Evolutionary conservation across 2,329 filamentous ascomycete genomes (phyloP).

Genomic region (Conoideocrella luteorostrata): DNA sequence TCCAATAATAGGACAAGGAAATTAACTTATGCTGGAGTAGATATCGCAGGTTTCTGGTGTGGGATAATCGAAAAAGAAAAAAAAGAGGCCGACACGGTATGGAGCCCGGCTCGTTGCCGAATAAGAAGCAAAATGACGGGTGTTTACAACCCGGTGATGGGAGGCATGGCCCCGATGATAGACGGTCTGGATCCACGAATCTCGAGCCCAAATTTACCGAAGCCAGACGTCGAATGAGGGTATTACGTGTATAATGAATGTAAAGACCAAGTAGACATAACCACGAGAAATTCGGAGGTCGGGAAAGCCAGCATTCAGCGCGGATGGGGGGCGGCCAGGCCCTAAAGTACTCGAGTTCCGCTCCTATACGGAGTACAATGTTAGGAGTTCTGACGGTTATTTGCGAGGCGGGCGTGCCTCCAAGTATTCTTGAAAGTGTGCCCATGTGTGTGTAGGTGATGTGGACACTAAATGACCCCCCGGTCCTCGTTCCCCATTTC

Average conservation of each 20-base stretch:
- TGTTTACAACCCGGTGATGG: slow-evolving; percentile 2
- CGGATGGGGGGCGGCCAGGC: slow-evolving; percentile 16
- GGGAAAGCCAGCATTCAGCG: not conserved
- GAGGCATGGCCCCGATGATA: slow-evolving; percentile 3
- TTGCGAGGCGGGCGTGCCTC: not conserved
- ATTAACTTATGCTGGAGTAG: too few relatives aligned
- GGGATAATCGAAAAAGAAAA: too few relatives aligned
- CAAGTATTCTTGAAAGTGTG: slow-evolving; percentile 4
- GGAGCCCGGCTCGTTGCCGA: not conserved
- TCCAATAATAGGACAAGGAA: not conserved
- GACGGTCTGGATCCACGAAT: not conserved
- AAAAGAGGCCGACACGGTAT: not conserved
- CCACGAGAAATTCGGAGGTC: not conserved
- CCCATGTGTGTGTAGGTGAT: slow-evolving; percentile 1
- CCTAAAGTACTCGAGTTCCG: slow-evolving; percentile 21
- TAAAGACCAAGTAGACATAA: not conserved
- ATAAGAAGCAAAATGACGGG: not conserved
- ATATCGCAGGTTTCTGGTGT: too few relatives aligned
- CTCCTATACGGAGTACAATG: too few relatives aligned
- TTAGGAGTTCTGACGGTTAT: too few relatives aligned
- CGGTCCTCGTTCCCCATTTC: slow-evolving; percentile 3
- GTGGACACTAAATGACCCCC: not conserved
- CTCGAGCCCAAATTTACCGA: not conserved
- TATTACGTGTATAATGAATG: too few relatives aligned
- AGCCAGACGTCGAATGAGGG: not conserved